phyloP scores from a whole-genome alignment of 768 basidiomycete species.

The Hygrophoropsis aurantiaca region DNA sequence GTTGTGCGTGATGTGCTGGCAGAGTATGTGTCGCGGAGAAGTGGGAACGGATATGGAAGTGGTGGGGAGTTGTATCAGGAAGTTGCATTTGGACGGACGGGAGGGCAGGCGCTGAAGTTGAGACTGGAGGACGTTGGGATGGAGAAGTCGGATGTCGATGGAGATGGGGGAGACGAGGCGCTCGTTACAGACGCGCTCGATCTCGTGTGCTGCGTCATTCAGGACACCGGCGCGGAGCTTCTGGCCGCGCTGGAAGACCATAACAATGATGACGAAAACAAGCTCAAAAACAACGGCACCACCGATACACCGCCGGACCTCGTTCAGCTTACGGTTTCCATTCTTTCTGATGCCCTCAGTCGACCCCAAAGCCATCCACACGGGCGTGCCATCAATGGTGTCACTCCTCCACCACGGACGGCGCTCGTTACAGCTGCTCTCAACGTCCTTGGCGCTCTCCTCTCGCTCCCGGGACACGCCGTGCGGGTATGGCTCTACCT shows the following conservation, averaged over 20 bases:
- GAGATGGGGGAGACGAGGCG: constrained; percentile 57
- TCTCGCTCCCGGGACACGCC: constrained; percentile 74
- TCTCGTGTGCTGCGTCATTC: constrained; percentile 74
- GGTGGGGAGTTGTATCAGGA: constrained; percentile 50
- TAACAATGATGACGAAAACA: constrained; percentile 5
- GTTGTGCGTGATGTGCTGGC: constrained; percentile 78
- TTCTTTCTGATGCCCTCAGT: constrained; percentile 74
- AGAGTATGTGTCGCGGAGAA: constrained; percentile 66
- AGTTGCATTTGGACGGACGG: constrained; percentile 52
- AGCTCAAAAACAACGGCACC: constrained; percentile 49
- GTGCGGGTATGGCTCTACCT: constrained; percentile 87
- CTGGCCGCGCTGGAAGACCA: constrained; percentile 60
- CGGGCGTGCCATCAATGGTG: no score
- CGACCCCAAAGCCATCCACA: constrained; percentile 45
- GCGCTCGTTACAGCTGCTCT: constrained; percentile 78
- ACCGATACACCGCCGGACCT: constrained; percentile 65
- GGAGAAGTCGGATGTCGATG: no score
- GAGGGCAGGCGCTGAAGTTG: constrained; percentile 42
- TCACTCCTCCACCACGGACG: constrained; percentile 48
- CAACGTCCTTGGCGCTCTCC: constrained; percentile 75
- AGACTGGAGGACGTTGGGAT: constrained; percentile 70
- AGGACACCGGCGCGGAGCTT: constrained; percentile 63
- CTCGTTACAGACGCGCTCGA: constrained; percentile 75
- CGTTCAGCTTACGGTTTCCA: constrained; percentile 77
- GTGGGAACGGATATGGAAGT: constrained; percentile 40